These are phyloP conservation scores for Teratosphaeriaceae sp. DNA, from an alignment of 2,329 filamentous ascomycete genomes.

Conservation along the genomic window DNA sequence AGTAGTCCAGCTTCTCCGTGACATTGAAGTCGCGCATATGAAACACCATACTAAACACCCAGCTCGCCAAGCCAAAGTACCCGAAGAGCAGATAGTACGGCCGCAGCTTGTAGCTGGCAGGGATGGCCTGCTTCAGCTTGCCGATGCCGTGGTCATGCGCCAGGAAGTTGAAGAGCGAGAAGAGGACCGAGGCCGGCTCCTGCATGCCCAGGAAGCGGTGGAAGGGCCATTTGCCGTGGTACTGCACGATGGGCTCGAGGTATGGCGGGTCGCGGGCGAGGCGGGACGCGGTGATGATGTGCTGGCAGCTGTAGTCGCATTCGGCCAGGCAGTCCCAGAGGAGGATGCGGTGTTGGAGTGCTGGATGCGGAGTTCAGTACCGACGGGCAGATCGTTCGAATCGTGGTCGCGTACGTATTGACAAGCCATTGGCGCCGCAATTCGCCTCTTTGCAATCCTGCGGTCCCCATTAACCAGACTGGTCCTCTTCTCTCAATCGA, in stretches of 20 bases:
- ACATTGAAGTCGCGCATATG: slow-evolving; percentile 78
- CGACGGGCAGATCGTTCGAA: not conserved
- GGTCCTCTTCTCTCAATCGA: no score
- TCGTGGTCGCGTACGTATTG: slow-evolving; percentile 57
- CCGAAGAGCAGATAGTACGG: slow-evolving; percentile 76
- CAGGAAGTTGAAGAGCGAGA: slow-evolving; percentile 84
- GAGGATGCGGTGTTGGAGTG: slow-evolving; percentile 76
- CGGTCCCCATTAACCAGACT: slow-evolving; percentile 2
- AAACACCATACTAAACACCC: slow-evolving; percentile 86
- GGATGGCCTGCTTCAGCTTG: slow-evolving; percentile 63
- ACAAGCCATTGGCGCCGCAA: slow-evolving; percentile 60
- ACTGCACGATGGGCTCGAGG: slow-evolving; percentile 70
- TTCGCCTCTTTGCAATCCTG: slow-evolving; percentile 78
- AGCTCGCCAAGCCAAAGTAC: slow-evolving; percentile 73
- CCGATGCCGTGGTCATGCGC: slow-evolving; percentile 74
- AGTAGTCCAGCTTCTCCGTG: slow-evolving; percentile 96
- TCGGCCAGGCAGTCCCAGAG: slow-evolving; percentile 89
- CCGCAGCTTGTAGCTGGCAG: slow-evolving; percentile 65
- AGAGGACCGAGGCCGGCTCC: slow-evolving; percentile 88
- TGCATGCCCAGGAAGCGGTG: slow-evolving; percentile 84
- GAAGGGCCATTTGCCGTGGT: slow-evolving; percentile 99
- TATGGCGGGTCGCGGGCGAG: slow-evolving; percentile 58
- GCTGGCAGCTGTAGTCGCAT: slow-evolving; percentile 98
- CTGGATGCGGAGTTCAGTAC: slow-evolving; percentile 41
- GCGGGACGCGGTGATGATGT: slow-evolving; percentile 73